phyloP scores from a whole-genome alignment of 768 basidiomycete species.

The Mycena indigotica region DNA sequence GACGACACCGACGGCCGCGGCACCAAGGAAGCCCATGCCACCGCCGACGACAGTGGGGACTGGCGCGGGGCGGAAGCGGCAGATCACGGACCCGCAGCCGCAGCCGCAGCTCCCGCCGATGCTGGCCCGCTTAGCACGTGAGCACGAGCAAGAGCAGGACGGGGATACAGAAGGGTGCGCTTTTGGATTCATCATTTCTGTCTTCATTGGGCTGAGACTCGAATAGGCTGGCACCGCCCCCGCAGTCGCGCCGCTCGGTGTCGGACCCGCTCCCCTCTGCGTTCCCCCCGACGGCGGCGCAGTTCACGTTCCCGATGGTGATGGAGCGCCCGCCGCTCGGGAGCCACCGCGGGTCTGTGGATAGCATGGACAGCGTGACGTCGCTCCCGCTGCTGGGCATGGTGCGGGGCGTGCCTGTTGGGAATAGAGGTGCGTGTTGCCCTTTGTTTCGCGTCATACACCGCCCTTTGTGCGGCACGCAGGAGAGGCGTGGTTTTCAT shows the following conservation, averaged over 20 bases:
- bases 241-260: slow-evolving; percentile 11
- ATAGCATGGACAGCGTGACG: slow-evolving; percentile 43
- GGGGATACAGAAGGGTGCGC: neutral
- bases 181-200: neutral
- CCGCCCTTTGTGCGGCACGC: too few species aligned
- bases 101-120: slow-evolving; percentile 15
- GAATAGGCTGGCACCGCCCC: neutral
- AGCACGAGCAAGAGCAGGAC: slow-evolving; percentile 2
- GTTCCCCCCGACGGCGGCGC: slow-evolving; percentile 11
- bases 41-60: too few species aligned
- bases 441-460: neutral
- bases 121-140: neutral
- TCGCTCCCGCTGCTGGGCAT: slow-evolving; percentile 51
- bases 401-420: slow-evolving; percentile 48
- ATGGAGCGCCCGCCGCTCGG: slow-evolving; percentile 8
- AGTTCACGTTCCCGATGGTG: slow-evolving; percentile 22
- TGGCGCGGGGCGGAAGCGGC: too few species aligned
- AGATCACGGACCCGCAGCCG: slow-evolving; percentile 19
- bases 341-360: slow-evolving; percentile 17
- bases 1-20: too few species aligned
- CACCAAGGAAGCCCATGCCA: too few species aligned
- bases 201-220: neutral
- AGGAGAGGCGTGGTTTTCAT: too few species aligned
- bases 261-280: slow-evolving; percentile 17
- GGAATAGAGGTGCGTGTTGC: slow-evolving; percentile 45